Evolutionary conservation across 148 eudicot genomes (phyloP).

Genomic region (Persicaria maculosa): DNA sequence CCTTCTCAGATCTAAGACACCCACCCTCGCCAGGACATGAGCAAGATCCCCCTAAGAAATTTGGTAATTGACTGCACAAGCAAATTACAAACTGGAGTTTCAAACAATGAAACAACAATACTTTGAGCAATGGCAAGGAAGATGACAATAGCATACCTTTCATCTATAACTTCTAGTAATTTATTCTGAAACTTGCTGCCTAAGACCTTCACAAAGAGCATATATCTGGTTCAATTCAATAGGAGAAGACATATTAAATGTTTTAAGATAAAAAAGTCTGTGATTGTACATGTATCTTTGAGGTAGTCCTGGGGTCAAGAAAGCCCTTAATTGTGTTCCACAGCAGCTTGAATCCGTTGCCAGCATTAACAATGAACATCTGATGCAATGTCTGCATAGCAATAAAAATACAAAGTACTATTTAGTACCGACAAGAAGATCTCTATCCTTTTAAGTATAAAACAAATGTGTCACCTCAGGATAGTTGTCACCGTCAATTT

Average conservation of each 20-base stretch:
- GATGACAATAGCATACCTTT: slow-evolving; percentile 39
- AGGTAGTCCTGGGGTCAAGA: slow-evolving; percentile 80
- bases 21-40: slow-evolving; percentile 70
- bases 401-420: slow-evolving; percentile 8
- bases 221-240: not conserved
- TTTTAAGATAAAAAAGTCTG: not conserved
- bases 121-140: not conserved
- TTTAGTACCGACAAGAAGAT: not conserved
- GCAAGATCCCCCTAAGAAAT: slow-evolving; percentile 89
- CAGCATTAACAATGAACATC: slow-evolving; percentile 93
- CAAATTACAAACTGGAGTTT: slow-evolving; percentile 15
- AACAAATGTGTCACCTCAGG: slow-evolving; percentile 59
- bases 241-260: not conserved
- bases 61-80: slow-evolving; percentile 78
- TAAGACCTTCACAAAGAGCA: slow-evolving; percentile 47
- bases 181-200: slow-evolving; percentile 70
- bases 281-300: slow-evolving; percentile 72
- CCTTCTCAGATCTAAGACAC: slow-evolving; percentile 80
- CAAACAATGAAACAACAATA: slow-evolving; percentile 1
- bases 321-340: slow-evolving; percentile 78
- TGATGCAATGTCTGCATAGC: slow-evolving; percentile 73
- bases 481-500: slow-evolving; percentile 88
- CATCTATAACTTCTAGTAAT: slow-evolving; percentile 64
- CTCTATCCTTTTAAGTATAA: not conserved
- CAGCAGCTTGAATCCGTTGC: slow-evolving; percentile 71